Evolutionary conservation across 1,284 basidiomycete genomes (phyloP).

Genomic region (Naganishia albida): DNA sequence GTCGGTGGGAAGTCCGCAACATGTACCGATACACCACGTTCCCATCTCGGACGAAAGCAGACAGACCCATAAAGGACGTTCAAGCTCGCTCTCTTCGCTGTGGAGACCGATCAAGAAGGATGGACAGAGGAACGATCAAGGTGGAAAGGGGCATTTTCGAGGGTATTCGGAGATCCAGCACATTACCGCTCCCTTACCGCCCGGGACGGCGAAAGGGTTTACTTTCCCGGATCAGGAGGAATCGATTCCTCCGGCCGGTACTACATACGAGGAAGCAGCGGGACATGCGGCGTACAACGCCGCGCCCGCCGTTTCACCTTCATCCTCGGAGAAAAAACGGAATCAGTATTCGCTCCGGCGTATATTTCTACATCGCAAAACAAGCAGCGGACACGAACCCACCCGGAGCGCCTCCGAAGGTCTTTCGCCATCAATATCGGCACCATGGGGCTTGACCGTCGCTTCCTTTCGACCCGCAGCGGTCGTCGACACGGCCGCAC

Average conservation of each 20-base stretch:
- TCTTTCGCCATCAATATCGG: constrained; percentile 2
- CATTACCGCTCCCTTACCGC: constrained; percentile 9
- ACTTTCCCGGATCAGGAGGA: neutral
- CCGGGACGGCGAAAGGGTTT: neutral
- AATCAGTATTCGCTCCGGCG: constrained; percentile 3
- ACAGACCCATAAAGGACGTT: constrained; percentile 18
- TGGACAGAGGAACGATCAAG: neutral
- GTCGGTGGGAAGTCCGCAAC: neutral
- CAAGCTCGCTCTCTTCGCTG: constrained; percentile 14
- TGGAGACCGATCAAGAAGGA: constrained; percentile 12
- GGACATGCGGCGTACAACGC: neutral
- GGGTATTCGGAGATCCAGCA: constrained; percentile 8
- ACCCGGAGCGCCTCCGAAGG: neutral
- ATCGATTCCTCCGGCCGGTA: too few species aligned
- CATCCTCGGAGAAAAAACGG: constrained; percentile 12
- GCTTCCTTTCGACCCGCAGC: constrained; percentile 19
- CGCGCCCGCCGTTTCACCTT: neutral
- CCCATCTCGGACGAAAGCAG: neutral
- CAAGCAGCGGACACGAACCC: constrained; percentile 1
- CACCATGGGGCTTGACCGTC: constrained; percentile 22
- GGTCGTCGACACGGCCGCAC: neutral
- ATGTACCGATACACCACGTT: neutral
- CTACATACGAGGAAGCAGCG: too few species aligned
- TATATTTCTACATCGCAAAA: constrained; percentile 14
- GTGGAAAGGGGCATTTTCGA: neutral